Evolutionary conservation across 2,329 filamentous ascomycete species (phyloP), one percentile per base, ranked within the genome.

Genomic region (Chalaropsis ovoidea): DNA sequence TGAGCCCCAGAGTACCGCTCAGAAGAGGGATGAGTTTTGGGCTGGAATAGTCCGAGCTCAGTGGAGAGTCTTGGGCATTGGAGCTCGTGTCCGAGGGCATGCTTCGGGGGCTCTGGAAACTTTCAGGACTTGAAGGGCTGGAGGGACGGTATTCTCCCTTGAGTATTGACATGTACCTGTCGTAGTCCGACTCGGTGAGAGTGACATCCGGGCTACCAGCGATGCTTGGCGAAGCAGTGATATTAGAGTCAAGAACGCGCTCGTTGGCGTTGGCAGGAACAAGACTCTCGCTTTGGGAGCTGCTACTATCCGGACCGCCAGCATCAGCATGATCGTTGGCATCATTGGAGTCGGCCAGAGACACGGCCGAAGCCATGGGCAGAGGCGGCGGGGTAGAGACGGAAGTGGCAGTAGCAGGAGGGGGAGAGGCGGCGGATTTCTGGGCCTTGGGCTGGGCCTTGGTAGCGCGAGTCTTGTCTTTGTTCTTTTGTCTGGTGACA

Each of bases 1-100:
- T 82, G 45, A 86, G 73, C 49, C 83, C 83, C 52, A 86, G 73
- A 1, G 78, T 78, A 54, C 75, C 74, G 65, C 73, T 74, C 3
- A 79, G 73, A 19, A 75, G 72, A 13, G 58, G 73, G 24, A 67
- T 39, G n/a, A 65, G 42, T 45, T 67, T 63, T 31, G 66, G 66
- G n/a, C 63, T 65, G 8, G 54, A 58, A 39, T 58, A 39, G 17
- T 58, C 8, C 2, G 63, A 63, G 13, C 58, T 62, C 13, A 64
- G 22, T 11, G 60, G 63, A 3, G 68, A 64, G 13, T 24, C 41
- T 63, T 24, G 49, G 1, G 45, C 49, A n/a, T 42, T 61, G 27
- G n/a, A 45, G 2, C 19, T 31, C 17, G 15, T 13, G 45, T 39
- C 39, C 2, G 56, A 41, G 43, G 35, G 35, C 10, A 27, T n/a